These are phyloP conservation scores for Sphaerulina musiva DNA, from an alignment of 2,329 filamentous ascomycete species.

Conservation along the genomic window DNA sequence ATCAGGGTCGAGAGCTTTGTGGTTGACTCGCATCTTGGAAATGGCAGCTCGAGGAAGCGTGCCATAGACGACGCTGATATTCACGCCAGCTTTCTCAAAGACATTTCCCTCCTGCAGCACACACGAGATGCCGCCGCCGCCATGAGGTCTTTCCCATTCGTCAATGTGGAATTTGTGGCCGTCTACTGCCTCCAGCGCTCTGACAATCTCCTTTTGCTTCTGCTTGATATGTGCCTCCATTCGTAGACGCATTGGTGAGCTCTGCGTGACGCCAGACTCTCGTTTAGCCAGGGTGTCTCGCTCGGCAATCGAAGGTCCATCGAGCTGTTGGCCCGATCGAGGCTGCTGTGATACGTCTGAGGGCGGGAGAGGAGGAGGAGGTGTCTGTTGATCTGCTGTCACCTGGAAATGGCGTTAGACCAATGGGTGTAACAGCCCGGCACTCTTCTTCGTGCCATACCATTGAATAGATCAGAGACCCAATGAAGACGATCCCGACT, in stretches of 20 bases:
- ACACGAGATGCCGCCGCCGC: conserved; percentile 88
- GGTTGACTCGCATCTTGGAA: conserved; percentile 86
- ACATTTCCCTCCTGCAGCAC: conserved; percentile 94
- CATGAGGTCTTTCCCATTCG: conserved; percentile 79
- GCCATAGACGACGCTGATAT: conserved; percentile 91
- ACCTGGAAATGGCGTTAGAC: conserved; percentile 22
- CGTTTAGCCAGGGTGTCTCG: conserved; percentile 75
- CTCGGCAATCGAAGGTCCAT: conserved; percentile 70
- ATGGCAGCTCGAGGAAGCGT: conserved; percentile 81
- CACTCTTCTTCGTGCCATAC: conserved; percentile 34
- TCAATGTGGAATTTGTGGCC: conserved; percentile 75
- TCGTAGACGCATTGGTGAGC: conserved; percentile 90
- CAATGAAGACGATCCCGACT: conserved; percentile 47
- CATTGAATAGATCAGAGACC: conserved; percentile 54
- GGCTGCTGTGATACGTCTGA: conserved; percentile 2
- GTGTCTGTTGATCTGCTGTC: conserved; percentile 33
- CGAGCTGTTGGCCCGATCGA: conserved; percentile 37
- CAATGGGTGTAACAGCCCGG: background rate
- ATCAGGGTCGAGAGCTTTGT: conserved; percentile 76
- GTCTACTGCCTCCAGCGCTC: conserved; percentile 75
- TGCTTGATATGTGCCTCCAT: conserved; percentile 97
- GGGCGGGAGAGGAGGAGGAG: conserved; percentile 6
- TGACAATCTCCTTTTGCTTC: conserved; percentile 82
- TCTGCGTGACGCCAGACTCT: conserved; percentile 64
- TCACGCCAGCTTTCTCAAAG: conserved; percentile 96